Base-by-base conservation (phyloP, 2,329 filamentous ascomycete genomes). In the Pyrenophora graminea region DNA sequence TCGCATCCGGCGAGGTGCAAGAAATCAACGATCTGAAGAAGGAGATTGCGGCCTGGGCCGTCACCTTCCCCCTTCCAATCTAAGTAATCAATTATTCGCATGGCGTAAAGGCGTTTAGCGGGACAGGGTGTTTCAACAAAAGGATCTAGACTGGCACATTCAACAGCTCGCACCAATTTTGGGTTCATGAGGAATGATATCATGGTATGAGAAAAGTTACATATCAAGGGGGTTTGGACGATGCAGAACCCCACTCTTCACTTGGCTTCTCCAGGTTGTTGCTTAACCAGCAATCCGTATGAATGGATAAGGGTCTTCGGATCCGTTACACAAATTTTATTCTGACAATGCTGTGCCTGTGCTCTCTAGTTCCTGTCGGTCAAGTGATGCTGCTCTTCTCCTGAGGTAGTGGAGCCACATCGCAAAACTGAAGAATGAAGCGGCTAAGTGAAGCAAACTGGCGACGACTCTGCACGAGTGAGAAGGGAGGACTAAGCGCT, bases 21-120 rank as follows among this genome's bases (percentile, higher is more conserved):
- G 89, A 92, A 81, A 93, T 99, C 78, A 86, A 89, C 74, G 84
- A 82, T 64, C 83, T 96, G 74, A 89, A 87, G 81, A 88, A 91
- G 80, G 93, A 97, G 83, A 91, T 99, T 74, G 82, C 90, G 39
- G 79, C 79, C 41, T 99, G 93, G 93, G 90, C 90, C 72, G 83
- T 82, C 73, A 85, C 84, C 63, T 99, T 97, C 89, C 94, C 94
- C 70, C 88, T 99, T 57, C 94, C 94, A 55, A 87, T 95, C 59
- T 83, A 80, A 61, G 45, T 25, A 41, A 42, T 13, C 32, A 37
- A 39, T 27, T 41, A 46, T 40, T 48, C 39, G 38, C 44, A 52
- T 45, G 56, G 56, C 53, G 53, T 65, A 56, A 40, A 37, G 62
- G 62, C 53, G 60, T 59, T 57, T 50, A n/a, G 33, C 13, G 39